phyloP scores from a whole-genome alignment of 2,329 filamentous ascomycete genomes.

The Fonsecaea nubica region DNA sequence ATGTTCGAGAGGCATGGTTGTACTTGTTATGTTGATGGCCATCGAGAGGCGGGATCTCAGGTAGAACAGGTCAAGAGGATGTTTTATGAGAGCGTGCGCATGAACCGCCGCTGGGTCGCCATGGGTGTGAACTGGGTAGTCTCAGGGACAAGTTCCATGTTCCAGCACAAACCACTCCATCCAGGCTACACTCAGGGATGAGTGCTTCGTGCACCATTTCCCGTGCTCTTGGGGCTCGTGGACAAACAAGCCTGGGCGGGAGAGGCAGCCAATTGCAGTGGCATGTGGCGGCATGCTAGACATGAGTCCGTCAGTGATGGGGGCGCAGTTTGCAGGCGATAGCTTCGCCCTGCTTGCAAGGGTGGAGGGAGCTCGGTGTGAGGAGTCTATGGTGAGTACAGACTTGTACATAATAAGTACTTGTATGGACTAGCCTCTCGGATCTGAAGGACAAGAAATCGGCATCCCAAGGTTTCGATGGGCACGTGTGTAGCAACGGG shows the following conservation, averaged over 20 bases:
- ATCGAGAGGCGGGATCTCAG: neutral
- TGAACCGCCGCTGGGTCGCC: neutral
- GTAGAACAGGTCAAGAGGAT: neutral
- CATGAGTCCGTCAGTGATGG: constrained; percentile 11
- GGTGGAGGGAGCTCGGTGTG: constrained; percentile 1
- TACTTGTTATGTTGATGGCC: neutral
- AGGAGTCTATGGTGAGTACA: neutral
- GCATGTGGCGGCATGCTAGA: constrained; percentile 18
- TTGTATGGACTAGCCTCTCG: neutral
- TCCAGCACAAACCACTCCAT: neutral
- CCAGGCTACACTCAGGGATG: neutral
- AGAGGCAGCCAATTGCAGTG: constrained; percentile 20
- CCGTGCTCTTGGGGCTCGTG: neutral
- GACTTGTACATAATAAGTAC: no score
- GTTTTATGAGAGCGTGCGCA: neutral
- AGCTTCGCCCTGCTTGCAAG: constrained; percentile 1
- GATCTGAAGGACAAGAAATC: neutral
- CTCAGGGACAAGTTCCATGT: constrained; percentile 3
- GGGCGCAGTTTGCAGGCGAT: constrained; percentile 15
- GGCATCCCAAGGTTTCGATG: no score
- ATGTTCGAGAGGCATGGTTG: neutral
- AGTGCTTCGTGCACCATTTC: constrained; percentile 1
- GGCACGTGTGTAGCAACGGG: no score
- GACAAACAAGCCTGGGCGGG: neutral
- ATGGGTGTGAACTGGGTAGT: neutral